These are phyloP conservation scores for Arthrobotrys megalospora DNA, from an alignment of 2,329 filamentous ascomycete genomes.

Conservation along the genomic window DNA sequence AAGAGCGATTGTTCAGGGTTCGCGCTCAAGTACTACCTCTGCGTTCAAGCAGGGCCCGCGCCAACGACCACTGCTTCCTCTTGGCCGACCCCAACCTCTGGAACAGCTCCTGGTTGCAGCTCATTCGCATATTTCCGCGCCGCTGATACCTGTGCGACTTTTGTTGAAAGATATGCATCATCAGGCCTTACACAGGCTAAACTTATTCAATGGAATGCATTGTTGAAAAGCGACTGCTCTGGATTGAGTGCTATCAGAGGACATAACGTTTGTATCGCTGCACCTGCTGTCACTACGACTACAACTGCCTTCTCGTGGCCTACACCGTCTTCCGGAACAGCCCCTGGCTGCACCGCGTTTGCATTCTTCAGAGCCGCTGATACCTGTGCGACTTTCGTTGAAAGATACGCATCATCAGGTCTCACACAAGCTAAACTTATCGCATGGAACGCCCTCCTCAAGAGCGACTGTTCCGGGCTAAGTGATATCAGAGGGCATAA, in stretches of 20 bases:
- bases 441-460: slow-evolving; percentile 28
- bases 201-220: slow-evolving; percentile 33
- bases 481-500: slow-evolving; percentile 7
- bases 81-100: slow-evolving; percentile 9
- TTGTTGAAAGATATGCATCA: slow-evolving; percentile 28
- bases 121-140: not conserved
- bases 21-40: slow-evolving; percentile 19
- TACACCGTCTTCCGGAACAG: slow-evolving; percentile 16
- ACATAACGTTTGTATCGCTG: slow-evolving; percentile 6
- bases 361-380: slow-evolving; percentile 3
- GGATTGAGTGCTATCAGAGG: slow-evolving; percentile 7
- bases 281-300: not conserved
- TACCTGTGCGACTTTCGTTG: slow-evolving; percentile 30
- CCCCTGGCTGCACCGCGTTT: slow-evolving; percentile 7
- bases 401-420: slow-evolving; percentile 15
- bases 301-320: not conserved
- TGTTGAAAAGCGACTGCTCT: slow-evolving; percentile 29
- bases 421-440: slow-evolving; percentile 27
- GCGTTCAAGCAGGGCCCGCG: slow-evolving; percentile 6
- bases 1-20: slow-evolving; percentile 26
- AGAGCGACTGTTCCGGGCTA: slow-evolving; percentile 28
- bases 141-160: slow-evolving; percentile 25
- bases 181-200: slow-evolving; percentile 7
- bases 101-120: slow-evolving; percentile 19
- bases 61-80: slow-evolving; percentile 15